Evolutionary conservation across 139 green algal genomes (phyloP), one percentile per base, ranked within the genome.

Genomic region (Yamagishiella unicocca): DNA sequence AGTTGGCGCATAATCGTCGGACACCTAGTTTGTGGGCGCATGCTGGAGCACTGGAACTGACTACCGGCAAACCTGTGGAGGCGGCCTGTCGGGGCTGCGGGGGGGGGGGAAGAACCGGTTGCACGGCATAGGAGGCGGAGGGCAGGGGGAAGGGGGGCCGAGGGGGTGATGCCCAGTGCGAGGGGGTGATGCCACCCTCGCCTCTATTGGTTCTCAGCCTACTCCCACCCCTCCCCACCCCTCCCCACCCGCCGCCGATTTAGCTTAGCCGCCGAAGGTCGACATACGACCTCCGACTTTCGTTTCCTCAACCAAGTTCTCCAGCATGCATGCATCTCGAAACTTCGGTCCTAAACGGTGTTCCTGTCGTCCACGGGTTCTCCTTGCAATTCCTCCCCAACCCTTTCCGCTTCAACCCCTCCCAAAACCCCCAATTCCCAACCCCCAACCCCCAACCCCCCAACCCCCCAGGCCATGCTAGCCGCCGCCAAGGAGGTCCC

Each of bases 401-500:
- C 24, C 58, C 58, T 67, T 14, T 17, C 17, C 50, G 12, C 50
- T 12, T 17, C 50, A 58, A 12, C 50, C 50, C 17, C 17, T 12
- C 50, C 50, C 5, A 42, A 22, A 3, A 42, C 17, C 64, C 64
- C 25, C 64, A 25, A 72, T 29, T 29, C 33, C 38, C 33, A 12
- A 25, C 12, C 64, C 12, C 19, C 64, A 42, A 25, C 9, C n/a
- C 19, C n/a, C 9, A 33, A 27, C 19, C 29, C 37, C 45, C 9
- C 22, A n/a, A 21, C 35, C 29, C 53, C 21, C 1, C 76, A 84
- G 77, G 55, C 77, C 35, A 84, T 84, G 55, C 77, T 84, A 33
- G 14, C 29, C 5, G 37, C 55, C 37, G 77, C 77, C 8, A 10
- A 2, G 37, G 7, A 43, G 46, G 37, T 84, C 4, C 37, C 4